Evolutionary conservation across 805 yeast species (phyloP).

Genomic region (Kluyveromyces starmeri): DNA sequence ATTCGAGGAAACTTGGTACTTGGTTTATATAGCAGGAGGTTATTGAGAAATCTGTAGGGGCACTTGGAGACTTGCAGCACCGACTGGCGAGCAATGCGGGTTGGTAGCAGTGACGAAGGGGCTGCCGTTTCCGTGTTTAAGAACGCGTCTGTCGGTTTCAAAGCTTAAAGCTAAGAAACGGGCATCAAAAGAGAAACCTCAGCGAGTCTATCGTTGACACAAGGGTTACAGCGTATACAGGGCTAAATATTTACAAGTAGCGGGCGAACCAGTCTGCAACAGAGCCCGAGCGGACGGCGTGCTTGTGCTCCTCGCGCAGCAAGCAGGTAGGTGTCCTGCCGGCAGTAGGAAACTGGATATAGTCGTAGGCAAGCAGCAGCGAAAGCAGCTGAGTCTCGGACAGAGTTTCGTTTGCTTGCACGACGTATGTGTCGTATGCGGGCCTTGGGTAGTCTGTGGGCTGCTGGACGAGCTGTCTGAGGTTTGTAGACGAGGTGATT

Average conservation of each 20-base stretch:
- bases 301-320: slow-evolving; percentile 3
- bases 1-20: too few species aligned
- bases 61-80: too few species aligned
- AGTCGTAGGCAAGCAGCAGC: slow-evolving; percentile 1
- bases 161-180: too few species aligned
- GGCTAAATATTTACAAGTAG: slow-evolving; percentile 2
- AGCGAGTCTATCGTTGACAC: too few species aligned
- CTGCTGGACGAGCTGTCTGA: not conserved
- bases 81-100: too few species aligned
- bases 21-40: too few species aligned
- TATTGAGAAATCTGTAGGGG: too few species aligned
- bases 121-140: too few species aligned
- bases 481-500: slow-evolving; percentile 3
- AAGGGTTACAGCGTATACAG: too few species aligned
- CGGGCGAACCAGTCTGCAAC: not conserved
- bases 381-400: slow-evolving; percentile 2
- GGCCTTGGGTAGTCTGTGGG: not conserved
- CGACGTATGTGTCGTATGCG: not conserved
- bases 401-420: not conserved
- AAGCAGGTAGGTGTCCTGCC: not conserved
- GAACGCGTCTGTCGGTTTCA: too few species aligned
- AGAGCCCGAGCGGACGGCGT: not conserved
- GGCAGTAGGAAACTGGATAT: not conserved
- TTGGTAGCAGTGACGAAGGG: too few species aligned
- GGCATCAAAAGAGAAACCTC: too few species aligned